Percentiles rank a stretch among this genome's conserved stretches.
Conservation (phyloP, 371 early-diverging fungal genomes). For the Sporodiniella umbellata region DNA sequence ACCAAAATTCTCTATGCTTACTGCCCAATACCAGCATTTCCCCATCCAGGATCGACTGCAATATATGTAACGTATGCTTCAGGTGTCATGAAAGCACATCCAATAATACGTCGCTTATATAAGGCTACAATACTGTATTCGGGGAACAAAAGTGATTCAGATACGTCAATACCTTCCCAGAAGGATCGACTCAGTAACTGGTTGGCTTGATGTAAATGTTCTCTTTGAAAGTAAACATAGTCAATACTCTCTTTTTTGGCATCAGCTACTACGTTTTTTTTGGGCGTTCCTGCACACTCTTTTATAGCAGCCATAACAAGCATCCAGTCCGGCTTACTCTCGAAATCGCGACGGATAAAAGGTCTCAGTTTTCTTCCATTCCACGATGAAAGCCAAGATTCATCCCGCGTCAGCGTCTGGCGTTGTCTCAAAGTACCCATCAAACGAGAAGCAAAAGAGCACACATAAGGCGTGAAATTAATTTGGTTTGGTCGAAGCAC, state of each 20-base stretch:
- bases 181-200: constrained; percentile 73
- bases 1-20: constrained; percentile 21
- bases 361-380: constrained; percentile 65
- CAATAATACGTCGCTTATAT: constrained; percentile 77
- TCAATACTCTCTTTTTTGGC: constrained; percentile 61
- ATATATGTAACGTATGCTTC: constrained; percentile 92
- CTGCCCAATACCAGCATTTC: constrained; percentile 79
- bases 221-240: constrained; percentile 73
- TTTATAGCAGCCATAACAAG: constrained; percentile 46
- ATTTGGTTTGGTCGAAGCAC: constrained; percentile 17
- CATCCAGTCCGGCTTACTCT: constrained; percentile 45
- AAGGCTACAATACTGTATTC: constrained; percentile 87
- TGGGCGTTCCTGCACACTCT: constrained; percentile 23
- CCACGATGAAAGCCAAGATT: constrained; percentile 58
- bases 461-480: constrained; percentile 55
- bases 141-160: constrained; percentile 81
- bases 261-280: neutral
- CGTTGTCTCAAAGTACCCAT: constrained; percentile 59
- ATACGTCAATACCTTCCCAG: constrained; percentile 94
- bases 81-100: constrained; percentile 93
- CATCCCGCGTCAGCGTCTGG: constrained; percentile 53
- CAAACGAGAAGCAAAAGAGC: constrained; percentile 73
- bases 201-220: constrained; percentile 79
- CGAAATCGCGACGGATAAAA: constrained; percentile 69
- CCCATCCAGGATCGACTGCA: constrained; percentile 87